phyloP scores from a whole-genome alignment of 305 asterid genomes.

The Fraxinus dipetala region DNA sequence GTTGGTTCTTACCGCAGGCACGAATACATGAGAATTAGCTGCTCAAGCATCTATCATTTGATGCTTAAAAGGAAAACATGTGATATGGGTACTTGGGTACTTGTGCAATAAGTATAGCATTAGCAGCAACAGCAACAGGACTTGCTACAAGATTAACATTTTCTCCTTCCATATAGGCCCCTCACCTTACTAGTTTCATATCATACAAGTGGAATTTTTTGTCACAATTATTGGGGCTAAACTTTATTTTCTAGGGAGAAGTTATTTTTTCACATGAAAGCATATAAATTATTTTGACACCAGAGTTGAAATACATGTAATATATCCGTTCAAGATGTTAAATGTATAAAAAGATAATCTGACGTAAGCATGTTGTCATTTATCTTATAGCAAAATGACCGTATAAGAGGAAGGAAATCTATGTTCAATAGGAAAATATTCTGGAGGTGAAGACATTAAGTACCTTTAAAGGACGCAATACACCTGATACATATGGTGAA shows the following conservation, averaged over 20 bases:
- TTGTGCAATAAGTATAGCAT: neutral
- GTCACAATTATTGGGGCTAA: neutral
- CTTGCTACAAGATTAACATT: neutral
- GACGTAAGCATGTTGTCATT: neutral
- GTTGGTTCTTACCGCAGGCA: neutral
- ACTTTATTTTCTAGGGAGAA: neutral
- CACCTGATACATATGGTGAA: constrained; percentile 79
- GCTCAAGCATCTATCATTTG: neutral
- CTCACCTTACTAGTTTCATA: neutral
- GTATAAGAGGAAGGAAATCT: neutral
- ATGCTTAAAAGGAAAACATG: constrained; percentile 8
- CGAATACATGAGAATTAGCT: neutral
- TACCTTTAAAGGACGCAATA: constrained; percentile 88
- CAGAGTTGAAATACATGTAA: neutral
- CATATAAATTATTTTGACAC: neutral
- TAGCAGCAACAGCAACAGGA: neutral
- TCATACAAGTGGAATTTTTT: neutral
- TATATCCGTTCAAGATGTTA: neutral
- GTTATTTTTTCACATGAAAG: neutral
- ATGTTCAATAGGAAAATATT: constrained; percentile 14
- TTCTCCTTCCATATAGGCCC: neutral
- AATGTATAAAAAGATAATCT: neutral
- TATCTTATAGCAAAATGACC: neutral
- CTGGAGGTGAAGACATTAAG: constrained; percentile 22
- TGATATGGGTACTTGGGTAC: neutral